These are phyloP conservation scores for Colletotrichum nymphaeae DNA, from an alignment of 2,329 filamentous ascomycete species.

Conservation along the genomic window DNA sequence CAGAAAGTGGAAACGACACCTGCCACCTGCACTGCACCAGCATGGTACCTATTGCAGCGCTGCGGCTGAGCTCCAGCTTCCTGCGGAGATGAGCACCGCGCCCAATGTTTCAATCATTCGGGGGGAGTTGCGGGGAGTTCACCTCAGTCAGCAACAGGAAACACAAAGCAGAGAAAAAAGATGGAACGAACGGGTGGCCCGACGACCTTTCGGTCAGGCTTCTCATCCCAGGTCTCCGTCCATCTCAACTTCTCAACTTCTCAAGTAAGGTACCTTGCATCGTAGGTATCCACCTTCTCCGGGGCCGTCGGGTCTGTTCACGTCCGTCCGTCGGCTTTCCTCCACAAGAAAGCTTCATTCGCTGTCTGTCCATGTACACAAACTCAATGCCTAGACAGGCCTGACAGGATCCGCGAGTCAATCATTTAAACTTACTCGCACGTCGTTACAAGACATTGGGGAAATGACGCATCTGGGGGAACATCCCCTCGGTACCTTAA, in stretches of 20 bases:
- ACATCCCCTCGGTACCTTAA: background rate
- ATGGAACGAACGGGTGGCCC: constrained; percentile 27
- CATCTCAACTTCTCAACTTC: too few relatives aligned
- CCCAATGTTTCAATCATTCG: background rate
- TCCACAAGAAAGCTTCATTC: background rate
- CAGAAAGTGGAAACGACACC: background rate
- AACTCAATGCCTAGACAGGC: too few relatives aligned
- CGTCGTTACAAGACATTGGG: background rate
- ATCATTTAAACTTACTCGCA: background rate
- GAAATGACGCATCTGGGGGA: background rate
- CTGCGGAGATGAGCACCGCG: background rate
- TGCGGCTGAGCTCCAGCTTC: background rate
- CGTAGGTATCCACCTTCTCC: background rate
- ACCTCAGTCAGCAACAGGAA: background rate
- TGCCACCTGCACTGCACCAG: too few relatives aligned
- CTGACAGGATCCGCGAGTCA: background rate
- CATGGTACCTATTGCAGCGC: background rate
- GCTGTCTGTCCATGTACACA: too few relatives aligned
- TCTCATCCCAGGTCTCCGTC: too few relatives aligned
- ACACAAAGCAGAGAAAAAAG: background rate
- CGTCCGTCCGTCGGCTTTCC: background rate
- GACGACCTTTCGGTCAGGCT: background rate
- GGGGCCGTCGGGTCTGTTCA: background rate
- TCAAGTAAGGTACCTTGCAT: too few relatives aligned
- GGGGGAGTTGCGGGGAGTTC: background rate